Percentiles rank a stretch among this genome's conserved stretches.
These are phyloP conservation scores for Fusarium sublunatum DNA, from an alignment of 2,329 filamentous ascomycete species.

Conservation along the genomic window DNA sequence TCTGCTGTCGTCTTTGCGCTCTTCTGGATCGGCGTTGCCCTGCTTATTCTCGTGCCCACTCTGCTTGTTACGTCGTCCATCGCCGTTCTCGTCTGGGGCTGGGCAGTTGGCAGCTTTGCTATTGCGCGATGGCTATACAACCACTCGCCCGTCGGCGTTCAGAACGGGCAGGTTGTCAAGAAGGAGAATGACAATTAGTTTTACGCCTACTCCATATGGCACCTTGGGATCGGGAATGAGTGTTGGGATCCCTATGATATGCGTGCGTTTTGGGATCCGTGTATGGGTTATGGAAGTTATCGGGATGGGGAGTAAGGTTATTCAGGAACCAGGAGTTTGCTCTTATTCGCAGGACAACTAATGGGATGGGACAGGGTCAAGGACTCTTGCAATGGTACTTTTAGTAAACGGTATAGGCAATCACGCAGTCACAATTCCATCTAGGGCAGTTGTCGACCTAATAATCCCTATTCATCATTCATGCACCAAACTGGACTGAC, in stretches of 20 bases:
- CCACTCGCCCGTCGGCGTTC: conserved; percentile 44
- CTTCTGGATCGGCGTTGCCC: conserved; percentile 74
- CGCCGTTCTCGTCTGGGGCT: conserved; percentile 74
- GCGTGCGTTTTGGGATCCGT: conserved; percentile 24
- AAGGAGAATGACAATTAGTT: conserved; percentile 38
- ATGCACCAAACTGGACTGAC: conserved; percentile 4
- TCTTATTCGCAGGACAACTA: background rate
- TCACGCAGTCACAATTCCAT: conserved; percentile 4
- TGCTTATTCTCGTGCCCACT: conserved; percentile 75
- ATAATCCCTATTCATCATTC: conserved; percentile 1
- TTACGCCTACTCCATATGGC: conserved; percentile 14
- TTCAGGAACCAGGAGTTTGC: conserved; percentile 1
- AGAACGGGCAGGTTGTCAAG: conserved; percentile 41
- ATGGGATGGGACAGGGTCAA: background rate
- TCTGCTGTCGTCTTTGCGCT: conserved; percentile 73
- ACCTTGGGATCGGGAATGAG: conserved; percentile 8
- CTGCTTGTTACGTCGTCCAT: conserved; percentile 73
- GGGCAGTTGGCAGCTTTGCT: conserved; percentile 71
- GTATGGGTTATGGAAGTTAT: conserved; percentile 11
- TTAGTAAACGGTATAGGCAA: background rate
- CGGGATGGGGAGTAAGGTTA: conserved; percentile 5
- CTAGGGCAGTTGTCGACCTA: background rate
- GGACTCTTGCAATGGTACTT: background rate
- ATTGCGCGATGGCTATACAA: conserved; percentile 60
- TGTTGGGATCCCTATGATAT: conserved; percentile 27